Evolutionary conservation across 169 alveolate species (phyloP).

Genomic region (Babesia bigemina): DNA sequence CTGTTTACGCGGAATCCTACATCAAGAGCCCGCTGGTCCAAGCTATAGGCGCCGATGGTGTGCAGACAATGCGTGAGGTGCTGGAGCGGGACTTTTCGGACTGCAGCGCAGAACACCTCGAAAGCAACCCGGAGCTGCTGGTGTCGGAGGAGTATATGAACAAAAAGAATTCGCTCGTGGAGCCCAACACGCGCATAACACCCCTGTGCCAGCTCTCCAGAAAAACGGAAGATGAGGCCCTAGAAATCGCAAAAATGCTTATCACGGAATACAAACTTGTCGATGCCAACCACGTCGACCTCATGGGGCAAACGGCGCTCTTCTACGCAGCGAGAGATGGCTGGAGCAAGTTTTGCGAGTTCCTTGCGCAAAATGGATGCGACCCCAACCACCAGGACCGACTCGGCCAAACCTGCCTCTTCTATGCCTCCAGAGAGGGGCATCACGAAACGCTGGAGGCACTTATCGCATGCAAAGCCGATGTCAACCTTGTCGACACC

Average conservation of each 20-base stretch:
- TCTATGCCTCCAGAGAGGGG: conserved; percentile 93
- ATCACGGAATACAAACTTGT: conserved; percentile 79
- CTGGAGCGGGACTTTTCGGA: conserved; percentile 23
- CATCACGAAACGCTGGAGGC: conserved; percentile 80
- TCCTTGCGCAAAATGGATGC: conserved; percentile 84
- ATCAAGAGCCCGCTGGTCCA: conserved; percentile 53
- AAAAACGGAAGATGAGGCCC: conserved; percentile 84
- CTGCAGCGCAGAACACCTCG: conserved; percentile 22
- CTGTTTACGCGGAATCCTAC: conserved; percentile 52
- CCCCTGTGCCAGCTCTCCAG: conserved; percentile 86
- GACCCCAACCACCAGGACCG: conserved; percentile 88
- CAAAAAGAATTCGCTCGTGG: conserved; percentile 46
- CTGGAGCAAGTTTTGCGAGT: conserved; percentile 80
- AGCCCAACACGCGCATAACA: conserved; percentile 77
- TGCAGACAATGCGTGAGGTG: conserved; percentile 9
- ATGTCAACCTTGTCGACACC: conserved; percentile 85
- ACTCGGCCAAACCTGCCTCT: conserved; percentile 88
- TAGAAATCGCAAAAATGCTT: conserved; percentile 80
- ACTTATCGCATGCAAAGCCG: conserved; percentile 83
- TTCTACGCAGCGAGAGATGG: conserved; percentile 95
- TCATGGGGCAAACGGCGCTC: conserved; percentile 88
- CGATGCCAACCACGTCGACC: conserved; percentile 81
- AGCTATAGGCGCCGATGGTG: conserved; percentile 15
- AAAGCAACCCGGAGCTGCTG: conserved; percentile 23
- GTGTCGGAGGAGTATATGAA: conserved; percentile 18